These are phyloP conservation scores for Chrysosporium keratinophilum DNA, from an alignment of 2,329 filamentous ascomycete genomes.

Conservation along the genomic window DNA sequence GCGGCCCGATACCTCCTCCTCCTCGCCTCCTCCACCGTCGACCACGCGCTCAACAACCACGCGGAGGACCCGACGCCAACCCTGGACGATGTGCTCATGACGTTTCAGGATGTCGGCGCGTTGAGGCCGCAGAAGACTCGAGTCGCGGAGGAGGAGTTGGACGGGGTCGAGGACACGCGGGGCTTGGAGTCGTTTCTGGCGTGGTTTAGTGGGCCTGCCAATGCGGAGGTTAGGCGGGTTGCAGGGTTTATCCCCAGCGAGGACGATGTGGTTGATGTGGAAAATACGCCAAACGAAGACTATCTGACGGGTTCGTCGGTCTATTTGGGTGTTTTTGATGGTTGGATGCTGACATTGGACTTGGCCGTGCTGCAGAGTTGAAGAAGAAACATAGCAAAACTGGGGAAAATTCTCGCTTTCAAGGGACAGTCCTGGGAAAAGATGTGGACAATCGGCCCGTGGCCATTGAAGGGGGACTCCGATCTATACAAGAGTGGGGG, in stretches of 20 bases:
- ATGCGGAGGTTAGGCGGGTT: slow-evolving; percentile 70
- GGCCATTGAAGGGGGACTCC: slow-evolving; percentile 65
- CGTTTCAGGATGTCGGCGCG: slow-evolving; percentile 69
- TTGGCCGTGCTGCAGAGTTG: slow-evolving; percentile 44
- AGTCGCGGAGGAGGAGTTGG: slow-evolving; percentile 54
- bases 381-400: slow-evolving; percentile 91
- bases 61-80: slow-evolving; percentile 51
- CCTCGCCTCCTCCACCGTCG: slow-evolving; percentile 61
- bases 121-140: slow-evolving; percentile 56
- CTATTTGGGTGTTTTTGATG: slow-evolving; percentile 5
- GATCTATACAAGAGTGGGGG: slow-evolving; percentile 58
- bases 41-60: slow-evolving; percentile 61
- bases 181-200: slow-evolving; percentile 67
- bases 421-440: slow-evolving; percentile 72
- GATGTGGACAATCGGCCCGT: slow-evolving; percentile 60
- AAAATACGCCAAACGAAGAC: slow-evolving; percentile 53
- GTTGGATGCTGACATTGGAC: not conserved
- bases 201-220: slow-evolving; percentile 68
- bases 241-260: slow-evolving; percentile 58
- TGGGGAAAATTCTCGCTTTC: slow-evolving; percentile 74
- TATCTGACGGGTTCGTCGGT: slow-evolving; percentile 52
- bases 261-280: slow-evolving; percentile 40
- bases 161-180: slow-evolving; percentile 62
- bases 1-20: slow-evolving; percentile 68
- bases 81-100: slow-evolving; percentile 72